Evolutionary conservation across 306 rosid genomes (phyloP).

Genomic region (Elaeagnus macrophylla): DNA sequence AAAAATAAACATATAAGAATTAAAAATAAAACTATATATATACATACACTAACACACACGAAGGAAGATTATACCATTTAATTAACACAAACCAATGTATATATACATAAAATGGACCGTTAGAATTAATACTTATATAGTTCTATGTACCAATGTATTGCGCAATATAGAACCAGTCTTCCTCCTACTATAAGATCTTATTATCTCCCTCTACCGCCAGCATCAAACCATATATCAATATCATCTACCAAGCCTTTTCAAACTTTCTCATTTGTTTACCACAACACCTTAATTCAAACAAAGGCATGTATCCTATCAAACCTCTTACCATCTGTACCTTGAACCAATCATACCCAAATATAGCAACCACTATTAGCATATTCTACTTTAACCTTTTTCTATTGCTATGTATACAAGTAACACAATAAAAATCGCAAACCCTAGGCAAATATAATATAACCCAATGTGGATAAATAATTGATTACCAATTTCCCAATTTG

Average conservation of each 20-base stretch:
- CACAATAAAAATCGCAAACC: constrained; percentile 57
- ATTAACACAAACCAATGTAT: background rate
- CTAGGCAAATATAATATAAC: constrained; percentile 55
- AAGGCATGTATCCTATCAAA: constrained; percentile 19
- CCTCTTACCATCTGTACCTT: constrained; percentile 12
- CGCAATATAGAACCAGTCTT: constrained; percentile 1
- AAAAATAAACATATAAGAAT: too few species aligned
- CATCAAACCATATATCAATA: constrained; percentile 16
- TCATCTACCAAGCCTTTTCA: constrained; percentile 6
- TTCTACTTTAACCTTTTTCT: constrained; percentile 18
- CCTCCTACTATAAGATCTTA: constrained; percentile 22
- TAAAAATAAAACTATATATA: too few species aligned
- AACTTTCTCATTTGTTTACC: too few species aligned
- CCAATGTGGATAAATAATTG: constrained; percentile 29
- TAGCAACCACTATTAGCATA: constrained; percentile 39
- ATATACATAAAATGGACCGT: constrained; percentile 24
- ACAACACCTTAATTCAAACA: constrained; percentile 32
- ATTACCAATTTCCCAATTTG: constrained; percentile 18
- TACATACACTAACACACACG: background rate
- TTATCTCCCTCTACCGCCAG: constrained; percentile 13
- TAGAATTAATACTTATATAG: constrained; percentile 19
- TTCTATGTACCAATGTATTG: constrained; percentile 28
- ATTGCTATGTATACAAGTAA: constrained; percentile 16
- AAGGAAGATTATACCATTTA: constrained; percentile 1
- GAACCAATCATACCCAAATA: constrained; percentile 57